Evolutionary conservation across 495 filamentous ascomycete species (phyloP), one percentile per base, ranked within the genome.

Genomic region (Penicillium atrosanguineum): DNA sequence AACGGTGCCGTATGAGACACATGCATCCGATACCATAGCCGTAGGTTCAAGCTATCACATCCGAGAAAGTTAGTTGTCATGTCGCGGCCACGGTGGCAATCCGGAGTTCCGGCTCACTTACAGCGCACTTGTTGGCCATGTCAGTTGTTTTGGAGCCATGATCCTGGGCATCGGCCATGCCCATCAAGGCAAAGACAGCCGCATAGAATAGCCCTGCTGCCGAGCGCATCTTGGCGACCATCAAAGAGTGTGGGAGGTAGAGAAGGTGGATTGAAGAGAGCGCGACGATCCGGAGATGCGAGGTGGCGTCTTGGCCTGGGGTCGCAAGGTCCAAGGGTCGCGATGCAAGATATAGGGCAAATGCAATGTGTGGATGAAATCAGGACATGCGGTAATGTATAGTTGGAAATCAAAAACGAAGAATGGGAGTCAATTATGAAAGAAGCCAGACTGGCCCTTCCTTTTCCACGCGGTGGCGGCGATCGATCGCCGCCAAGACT

Each of bases 1-100:
- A 71, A 98, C 86, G 23, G 87, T 90, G 44, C 85, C 85, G 68
- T 95, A 98, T 38, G 93, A 94, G 41, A 89, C 89, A 68, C 93
- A 97, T 16, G 94, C 89, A 65, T 98, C 94, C 26, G 90, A 92
- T 7, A 88, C 83, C 52, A 79, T 83, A 25, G 82, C 78, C 36
- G 71, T 74, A 11, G 82, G 82, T 46, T 87, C 81, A 59, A 87
- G 78, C 85, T 88, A 63, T 23, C 14, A 18, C n/a, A 58, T 21
- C 21, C 23, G 28, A 14, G 4, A 45, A 18, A 38, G 46, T 57
- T 9, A 61, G 41, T 55, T 18, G 34, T 46, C 3, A 8, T 7
- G 11, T 16, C n/a, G 8, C 36, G n/a, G 47, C 6, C 3, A 49
- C 20, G 1, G 8, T 16, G 23, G 16, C 28, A 14, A 34, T 15